Conservation (phyloP, 345 rosid species). For the Euphorbia pulcherrima region DNA sequence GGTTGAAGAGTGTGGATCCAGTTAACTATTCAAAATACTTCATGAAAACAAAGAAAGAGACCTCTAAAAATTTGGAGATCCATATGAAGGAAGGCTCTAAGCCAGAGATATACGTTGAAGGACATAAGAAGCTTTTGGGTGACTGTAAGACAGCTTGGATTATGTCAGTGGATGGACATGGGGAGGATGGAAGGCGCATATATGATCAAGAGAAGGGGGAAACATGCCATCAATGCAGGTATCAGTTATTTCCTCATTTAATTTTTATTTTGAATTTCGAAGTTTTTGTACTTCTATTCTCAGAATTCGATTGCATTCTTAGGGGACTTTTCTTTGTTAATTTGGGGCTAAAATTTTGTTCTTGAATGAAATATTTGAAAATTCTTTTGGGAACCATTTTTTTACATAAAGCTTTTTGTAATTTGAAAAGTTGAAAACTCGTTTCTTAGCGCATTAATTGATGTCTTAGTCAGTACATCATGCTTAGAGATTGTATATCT, state of each 20-base stretch:
- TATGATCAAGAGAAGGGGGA: constrained; percentile 28
- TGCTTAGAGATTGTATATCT: constrained; percentile 9
- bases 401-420: too few relatives aligned
- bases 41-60: constrained; percentile 6
- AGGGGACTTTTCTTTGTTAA: too few relatives aligned
- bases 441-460: background rate
- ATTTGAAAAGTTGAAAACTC: background rate
- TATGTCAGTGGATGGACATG: constrained; percentile 24
- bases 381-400: background rate
- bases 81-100: constrained; percentile 19
- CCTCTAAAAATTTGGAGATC: constrained; percentile 15
- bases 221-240: constrained; percentile 46
- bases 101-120: constrained; percentile 33
- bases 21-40: constrained; percentile 19
- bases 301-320: background rate
- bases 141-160: constrained; percentile 20
- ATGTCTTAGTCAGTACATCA: background rate
- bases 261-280: background rate
- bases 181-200: constrained; percentile 26
- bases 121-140: constrained; percentile 31
- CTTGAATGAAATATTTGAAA: too few relatives aligned
- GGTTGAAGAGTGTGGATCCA: constrained; percentile 25
- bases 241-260: background rate
- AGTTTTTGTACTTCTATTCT: background rate
- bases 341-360: background rate